Evolutionary conservation across 2,329 filamentous ascomycete species (phyloP).

Genomic region (Harringtonia aguacate): DNA sequence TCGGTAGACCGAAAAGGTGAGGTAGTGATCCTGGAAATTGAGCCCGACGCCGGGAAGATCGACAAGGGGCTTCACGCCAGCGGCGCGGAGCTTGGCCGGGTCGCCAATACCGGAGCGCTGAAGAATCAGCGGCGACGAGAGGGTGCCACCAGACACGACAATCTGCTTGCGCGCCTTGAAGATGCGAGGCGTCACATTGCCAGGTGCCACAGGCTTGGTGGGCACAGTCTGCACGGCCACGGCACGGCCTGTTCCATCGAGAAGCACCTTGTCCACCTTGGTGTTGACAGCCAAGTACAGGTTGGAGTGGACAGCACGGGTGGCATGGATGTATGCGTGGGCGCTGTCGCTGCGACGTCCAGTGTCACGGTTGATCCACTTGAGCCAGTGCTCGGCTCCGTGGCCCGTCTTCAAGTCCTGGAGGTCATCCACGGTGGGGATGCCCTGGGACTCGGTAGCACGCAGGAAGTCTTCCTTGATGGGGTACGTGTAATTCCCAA

Average conservation of each 20-base stretch:
- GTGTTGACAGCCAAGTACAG: conserved; percentile 65
- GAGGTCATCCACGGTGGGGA: conserved; percentile 65
- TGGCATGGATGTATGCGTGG: conserved; percentile 69
- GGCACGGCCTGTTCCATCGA: conserved; percentile 55
- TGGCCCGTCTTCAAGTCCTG: conserved; percentile 60
- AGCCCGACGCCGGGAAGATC: conserved; percentile 63
- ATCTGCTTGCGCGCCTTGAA: conserved; percentile 65
- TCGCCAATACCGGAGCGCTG: conserved; percentile 67
- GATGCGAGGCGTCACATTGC: conserved; percentile 36
- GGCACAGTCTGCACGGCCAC: conserved; percentile 60
- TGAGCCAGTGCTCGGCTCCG: conserved; percentile 73
- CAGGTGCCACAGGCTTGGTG: conserved; percentile 43
- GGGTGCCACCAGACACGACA: conserved; percentile 60
- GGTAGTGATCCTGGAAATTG: conserved; percentile 69
- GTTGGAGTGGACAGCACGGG: conserved; percentile 58
- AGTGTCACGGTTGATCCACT: conserved; percentile 59
- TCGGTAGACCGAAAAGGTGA: conserved; percentile 60
- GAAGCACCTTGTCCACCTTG: conserved; percentile 66
- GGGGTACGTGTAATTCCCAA: conserved; percentile 71
- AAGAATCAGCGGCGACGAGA: conserved; percentile 64
- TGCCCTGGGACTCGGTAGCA: conserved; percentile 61
- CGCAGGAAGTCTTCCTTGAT: conserved; percentile 74
- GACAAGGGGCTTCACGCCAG: conserved; percentile 57
- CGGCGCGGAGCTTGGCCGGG: conserved; percentile 58
- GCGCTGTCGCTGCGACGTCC: conserved; percentile 68